Evolutionary conservation across 176 grass and related monocot genomes (phyloP).

Genomic region (Raddia guianensis): DNA sequence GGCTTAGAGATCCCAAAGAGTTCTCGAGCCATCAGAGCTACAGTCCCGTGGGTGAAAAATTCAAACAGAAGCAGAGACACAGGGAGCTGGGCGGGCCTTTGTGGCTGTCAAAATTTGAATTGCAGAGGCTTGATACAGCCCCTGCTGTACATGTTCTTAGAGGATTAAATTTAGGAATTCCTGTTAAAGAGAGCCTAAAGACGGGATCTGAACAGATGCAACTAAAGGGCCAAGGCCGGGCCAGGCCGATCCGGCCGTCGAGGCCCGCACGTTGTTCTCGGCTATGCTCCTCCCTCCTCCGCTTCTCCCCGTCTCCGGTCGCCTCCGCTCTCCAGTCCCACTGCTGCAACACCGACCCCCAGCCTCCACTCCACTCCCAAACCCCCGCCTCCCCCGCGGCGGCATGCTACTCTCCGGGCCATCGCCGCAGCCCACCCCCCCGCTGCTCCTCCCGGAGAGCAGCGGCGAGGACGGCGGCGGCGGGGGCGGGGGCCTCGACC

Average conservation of each 20-base stretch:
- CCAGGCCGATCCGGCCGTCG: background rate
- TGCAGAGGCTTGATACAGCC: too few relatives aligned
- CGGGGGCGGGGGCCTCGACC: conserved; percentile 22
- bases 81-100: too few relatives aligned
- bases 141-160: too few relatives aligned
- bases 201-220: too few relatives aligned
- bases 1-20: too few relatives aligned
- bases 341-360: conserved; percentile 4
- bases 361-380: conserved; percentile 18
- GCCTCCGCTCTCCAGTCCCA: conserved; percentile 17
- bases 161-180: too few relatives aligned
- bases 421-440: conserved; percentile 48
- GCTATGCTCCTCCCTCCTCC: background rate
- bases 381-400: conserved; percentile 22
- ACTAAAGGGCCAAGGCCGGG: too few relatives aligned
- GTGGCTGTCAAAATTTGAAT: too few relatives aligned
- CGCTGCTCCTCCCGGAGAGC: conserved; percentile 67
- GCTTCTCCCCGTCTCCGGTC: background rate
- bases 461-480: conserved; percentile 71
- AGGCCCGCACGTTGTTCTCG: background rate
- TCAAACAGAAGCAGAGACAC: too few relatives aligned
- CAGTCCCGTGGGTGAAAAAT: too few relatives aligned
- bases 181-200: too few relatives aligned
- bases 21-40: too few relatives aligned
- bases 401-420: conserved; percentile 62